Percentiles rank a stretch among this genome's conserved stretches.
phyloP scores from a whole-genome alignment of 768 basidiomycete genomes.

The Rhodocollybia butyracea region DNA sequence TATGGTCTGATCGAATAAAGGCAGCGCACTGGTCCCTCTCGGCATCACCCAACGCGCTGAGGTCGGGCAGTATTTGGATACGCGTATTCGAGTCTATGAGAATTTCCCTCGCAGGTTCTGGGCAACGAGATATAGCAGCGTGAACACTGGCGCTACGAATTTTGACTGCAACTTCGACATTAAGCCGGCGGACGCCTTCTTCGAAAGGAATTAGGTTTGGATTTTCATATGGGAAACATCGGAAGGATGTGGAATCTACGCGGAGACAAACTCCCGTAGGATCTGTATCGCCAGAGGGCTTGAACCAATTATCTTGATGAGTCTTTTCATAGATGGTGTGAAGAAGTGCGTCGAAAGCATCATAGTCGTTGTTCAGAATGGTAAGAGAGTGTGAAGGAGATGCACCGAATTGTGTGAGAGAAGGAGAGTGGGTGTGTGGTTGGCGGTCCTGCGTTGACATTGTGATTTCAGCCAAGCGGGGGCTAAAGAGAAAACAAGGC shows the following conservation, averaged over 20 bases:
- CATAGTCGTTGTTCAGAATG: conserved; percentile 64
- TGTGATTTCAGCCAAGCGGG: no score
- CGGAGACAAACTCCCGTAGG: conserved; percentile 74
- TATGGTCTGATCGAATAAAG: conserved; percentile 45
- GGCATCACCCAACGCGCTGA: conserved; percentile 64
- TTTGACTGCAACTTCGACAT: conserved; percentile 83
- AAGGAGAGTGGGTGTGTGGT: no score
- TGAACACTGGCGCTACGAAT: conserved; percentile 73
- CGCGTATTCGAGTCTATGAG: conserved; percentile 79
- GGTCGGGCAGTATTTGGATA: conserved; percentile 77
- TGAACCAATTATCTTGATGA: conserved; percentile 77
- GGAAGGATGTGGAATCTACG: conserved; percentile 51
- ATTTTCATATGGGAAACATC: conserved; percentile 88
- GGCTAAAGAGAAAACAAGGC: no score
- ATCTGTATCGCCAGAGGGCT: conserved; percentile 67
- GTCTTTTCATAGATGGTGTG: conserved; percentile 71
- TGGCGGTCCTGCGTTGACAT: no score
- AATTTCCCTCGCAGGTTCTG: conserved; percentile 50
- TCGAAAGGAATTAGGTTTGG: conserved; percentile 72
- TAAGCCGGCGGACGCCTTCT: conserved; percentile 69
- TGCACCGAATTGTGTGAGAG: no score
- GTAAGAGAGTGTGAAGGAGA: conserved; percentile 24
- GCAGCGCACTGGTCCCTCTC: conserved; percentile 90
- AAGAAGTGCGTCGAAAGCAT: conserved; percentile 73
- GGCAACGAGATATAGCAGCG: conserved; percentile 46